Evolutionary conservation across 148 eudicot genomes (phyloP).

Genomic region (Cornus florida): DNA sequence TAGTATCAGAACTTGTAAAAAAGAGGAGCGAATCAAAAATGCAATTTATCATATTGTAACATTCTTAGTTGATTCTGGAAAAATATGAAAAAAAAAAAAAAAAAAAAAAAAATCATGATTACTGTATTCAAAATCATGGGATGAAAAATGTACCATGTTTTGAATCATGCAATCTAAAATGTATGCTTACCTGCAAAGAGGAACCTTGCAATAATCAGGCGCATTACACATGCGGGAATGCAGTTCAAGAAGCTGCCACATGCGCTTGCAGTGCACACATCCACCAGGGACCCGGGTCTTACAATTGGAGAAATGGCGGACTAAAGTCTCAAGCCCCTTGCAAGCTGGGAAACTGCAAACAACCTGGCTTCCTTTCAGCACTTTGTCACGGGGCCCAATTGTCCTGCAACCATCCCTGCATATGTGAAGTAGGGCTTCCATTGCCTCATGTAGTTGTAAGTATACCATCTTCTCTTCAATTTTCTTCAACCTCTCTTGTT

Average conservation of each 20-base stretch:
- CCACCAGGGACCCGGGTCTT: constrained; percentile 75
- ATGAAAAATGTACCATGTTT: not conserved
- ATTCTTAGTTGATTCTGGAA: too few relatives aligned
- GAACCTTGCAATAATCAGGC: constrained; percentile 75
- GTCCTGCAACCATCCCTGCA: constrained; percentile 81
- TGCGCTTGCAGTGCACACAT: constrained; percentile 75
- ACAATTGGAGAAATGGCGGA: constrained; percentile 70
- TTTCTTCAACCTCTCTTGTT: constrained; percentile 56
- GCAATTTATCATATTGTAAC: too few relatives aligned
- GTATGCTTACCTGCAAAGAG: constrained; percentile 69
- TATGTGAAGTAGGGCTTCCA: constrained; percentile 80
- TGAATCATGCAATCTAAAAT: not conserved
- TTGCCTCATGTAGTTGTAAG: constrained; percentile 62
- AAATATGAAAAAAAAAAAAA: too few relatives aligned
- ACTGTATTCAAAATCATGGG: not conserved
- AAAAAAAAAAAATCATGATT: not conserved
- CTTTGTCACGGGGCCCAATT: constrained; percentile 75
- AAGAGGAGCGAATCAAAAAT: not conserved
- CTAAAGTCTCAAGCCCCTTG: constrained; percentile 67
- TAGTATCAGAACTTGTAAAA: not conserved
- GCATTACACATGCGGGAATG: constrained; percentile 74
- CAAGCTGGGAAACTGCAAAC: constrained; percentile 62
- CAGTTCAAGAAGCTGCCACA: constrained; percentile 87
- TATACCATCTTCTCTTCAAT: constrained; percentile 65
- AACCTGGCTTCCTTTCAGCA: constrained; percentile 51